Evolutionary conservation across 306 rosid genomes (phyloP), one percentile per base, ranked within the genome.

Genomic region (Prunus davidiana): DNA sequence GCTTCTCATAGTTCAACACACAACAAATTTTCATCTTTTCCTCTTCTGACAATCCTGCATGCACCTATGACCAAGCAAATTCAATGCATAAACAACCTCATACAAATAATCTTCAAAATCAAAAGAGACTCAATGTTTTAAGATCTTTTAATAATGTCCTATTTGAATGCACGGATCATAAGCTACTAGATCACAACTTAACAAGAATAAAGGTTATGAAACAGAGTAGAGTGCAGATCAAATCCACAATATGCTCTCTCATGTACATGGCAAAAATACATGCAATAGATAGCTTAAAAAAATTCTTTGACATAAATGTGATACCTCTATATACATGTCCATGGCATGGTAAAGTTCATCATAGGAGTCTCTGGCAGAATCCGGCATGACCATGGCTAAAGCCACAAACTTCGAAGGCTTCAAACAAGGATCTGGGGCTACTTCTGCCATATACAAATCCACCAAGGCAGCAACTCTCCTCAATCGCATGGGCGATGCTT

Each of bases 381-480:
- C 97, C 0, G 99, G 97, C 72, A 95, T 66, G 51, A 91, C 86
- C 30, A 72, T 82, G 57, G 90, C 87, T 67, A 95, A 83, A 69
- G 93, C 90, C 78, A 82, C 62, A 78, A 95, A 95, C 86, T 89
- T 95, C 2, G 89, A 89, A 80, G 87, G 76, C 81, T 84, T 95
- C 71, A 95, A 87, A 78, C 88, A 79, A 76, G 97, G 99, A 82
- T 92, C 99, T 20, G 99, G 99, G 34, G 99, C 96, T 56, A 92
- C 90, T 86, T 95, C 99, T 79, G 99, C 89, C 64, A 82, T 82
- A 46, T 95, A 95, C 91, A 83, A 86, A 87, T 95, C 99, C 77
- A 92, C 67, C 64, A 95, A 86, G 64, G 64, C 73, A 46, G 92
- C 87, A 73, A 92, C 97, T 80, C 82, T 92, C 78, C 67, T 88